Percentiles rank a stretch among this genome's conserved stretches.
These are phyloP conservation scores for Eruca vesicaria DNA, from an alignment of 441 rosid species.

Conservation along the genomic window DNA sequence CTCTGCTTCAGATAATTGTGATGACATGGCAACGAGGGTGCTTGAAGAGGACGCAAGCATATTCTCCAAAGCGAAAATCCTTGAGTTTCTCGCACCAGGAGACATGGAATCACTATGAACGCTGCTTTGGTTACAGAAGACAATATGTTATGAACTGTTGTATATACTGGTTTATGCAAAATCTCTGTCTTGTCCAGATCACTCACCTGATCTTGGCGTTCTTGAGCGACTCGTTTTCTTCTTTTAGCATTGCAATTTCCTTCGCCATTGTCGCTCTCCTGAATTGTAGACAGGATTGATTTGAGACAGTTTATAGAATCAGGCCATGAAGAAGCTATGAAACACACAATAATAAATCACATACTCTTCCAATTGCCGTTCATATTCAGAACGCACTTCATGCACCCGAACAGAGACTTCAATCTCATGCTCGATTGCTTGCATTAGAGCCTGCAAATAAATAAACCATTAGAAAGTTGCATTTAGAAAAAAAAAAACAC, in stretches of 20 bases:
- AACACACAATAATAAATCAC: background rate
- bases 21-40: background rate
- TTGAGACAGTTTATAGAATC: background rate
- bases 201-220: background rate
- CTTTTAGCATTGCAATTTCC: background rate
- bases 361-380: background rate
- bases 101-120: background rate
- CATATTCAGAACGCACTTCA: background rate
- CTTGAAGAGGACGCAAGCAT: background rate
- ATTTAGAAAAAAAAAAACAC: too few relatives aligned
- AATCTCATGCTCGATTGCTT: background rate
- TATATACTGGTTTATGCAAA: background rate
- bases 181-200: background rate
- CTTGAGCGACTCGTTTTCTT: background rate
- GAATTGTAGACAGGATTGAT: background rate
- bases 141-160: background rate
- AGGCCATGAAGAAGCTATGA: background rate
- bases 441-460: background rate
- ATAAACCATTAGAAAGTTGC: background rate
- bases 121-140: background rate
- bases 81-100: background rate
- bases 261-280: background rate
- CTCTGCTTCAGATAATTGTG: background rate
- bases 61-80: background rate
- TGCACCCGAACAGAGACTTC: background rate